Conservation (phyloP, 176 grass and related monocot genomes). For the Juncus inflexus region DNA sequence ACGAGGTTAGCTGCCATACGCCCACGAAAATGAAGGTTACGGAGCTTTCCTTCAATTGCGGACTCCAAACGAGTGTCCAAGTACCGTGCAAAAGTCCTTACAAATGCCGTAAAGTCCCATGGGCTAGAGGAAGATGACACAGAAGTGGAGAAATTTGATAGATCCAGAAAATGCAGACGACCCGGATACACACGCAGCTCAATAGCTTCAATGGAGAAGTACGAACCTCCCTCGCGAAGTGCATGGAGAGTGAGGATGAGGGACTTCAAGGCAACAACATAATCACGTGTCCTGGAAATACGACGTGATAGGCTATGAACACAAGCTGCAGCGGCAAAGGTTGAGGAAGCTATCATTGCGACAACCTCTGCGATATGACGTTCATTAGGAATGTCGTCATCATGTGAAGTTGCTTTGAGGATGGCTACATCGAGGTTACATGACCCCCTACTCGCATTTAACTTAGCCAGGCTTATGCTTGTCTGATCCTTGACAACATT, state of each 20-base stretch:
- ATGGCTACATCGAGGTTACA: slow-evolving; percentile 37
- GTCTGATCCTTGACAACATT: slow-evolving; percentile 37
- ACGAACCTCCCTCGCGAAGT: slow-evolving; percentile 26
- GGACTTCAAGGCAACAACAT: slow-evolving; percentile 44
- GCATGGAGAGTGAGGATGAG: slow-evolving; percentile 27
- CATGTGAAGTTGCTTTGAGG: slow-evolving; percentile 45
- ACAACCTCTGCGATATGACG: slow-evolving; percentile 20
- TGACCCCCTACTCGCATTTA: slow-evolving; percentile 21
- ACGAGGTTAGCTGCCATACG: not conserved
- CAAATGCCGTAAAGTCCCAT: slow-evolving; percentile 42
- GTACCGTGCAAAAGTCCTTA: slow-evolving; percentile 33
- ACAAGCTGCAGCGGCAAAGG: slow-evolving; percentile 14
- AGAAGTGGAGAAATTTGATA: slow-evolving; percentile 35
- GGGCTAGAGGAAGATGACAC: slow-evolving; percentile 6
- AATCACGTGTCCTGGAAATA: slow-evolving; percentile 34
- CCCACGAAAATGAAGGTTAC: slow-evolving; percentile 4
- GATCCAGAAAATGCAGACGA: slow-evolving; percentile 28
- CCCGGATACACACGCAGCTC: not conserved
- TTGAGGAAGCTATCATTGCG: slow-evolving; percentile 20
- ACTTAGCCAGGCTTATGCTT: slow-evolving; percentile 34
- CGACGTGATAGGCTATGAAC: slow-evolving; percentile 34
- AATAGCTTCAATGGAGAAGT: slow-evolving; percentile 28
- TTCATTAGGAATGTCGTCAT: slow-evolving; percentile 26
- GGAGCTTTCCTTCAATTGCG: slow-evolving; percentile 23
- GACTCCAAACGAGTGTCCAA: slow-evolving; percentile 37